Evolutionary conservation across 257 asterid genomes (phyloP), one percentile per base, ranked within the genome.

Genomic region (Ocimum tenuiflorum): DNA sequence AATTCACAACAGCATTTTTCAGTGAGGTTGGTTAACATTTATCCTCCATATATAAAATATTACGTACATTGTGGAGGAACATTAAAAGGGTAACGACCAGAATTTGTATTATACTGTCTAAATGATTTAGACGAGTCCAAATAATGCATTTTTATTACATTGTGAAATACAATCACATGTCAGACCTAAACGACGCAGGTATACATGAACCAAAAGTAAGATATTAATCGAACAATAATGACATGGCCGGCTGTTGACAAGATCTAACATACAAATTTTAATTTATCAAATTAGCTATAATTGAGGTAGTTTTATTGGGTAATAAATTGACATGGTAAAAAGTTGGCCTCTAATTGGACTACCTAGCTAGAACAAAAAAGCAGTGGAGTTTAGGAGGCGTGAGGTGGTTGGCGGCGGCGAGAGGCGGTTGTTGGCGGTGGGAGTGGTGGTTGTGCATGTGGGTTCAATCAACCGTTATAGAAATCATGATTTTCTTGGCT

Each of bases 401-500:
- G 48, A 0, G 43, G n/a, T 53, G 35, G 63, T 56, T 23, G 54
- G 14, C 15, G 27, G 10, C 50, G 50, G 39, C 11, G 50, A 5
- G 10, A 39, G 63, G 51, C 24, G 50, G 43, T 35, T 13, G 63
- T 24, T 19, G 64, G 45, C 55, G 27, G 42, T 3, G 1, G 42
- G 29, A 31, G 56, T 33, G 60, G 52, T 23, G 22, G 64, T 17
- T 31, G 45, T 46, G 24, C 33, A 46, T 47, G 61, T 56, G 41
- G 59, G 61, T n/a, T 36, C 11, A 46, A 43, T 58, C 63, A 58
- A 27, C 68, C 65, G 36, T 22, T 12, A 13, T 2, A 33, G 14
- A 63, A 71, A 53, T 19, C 11, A 18, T 50, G 10, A 8, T 4
- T 41, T 50, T 53, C 78, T 73, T 73, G 60, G 35, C 73, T 73